Conservation (phyloP, 345 rosid genomes). For the Eucalyptus cloeziana region DNA sequence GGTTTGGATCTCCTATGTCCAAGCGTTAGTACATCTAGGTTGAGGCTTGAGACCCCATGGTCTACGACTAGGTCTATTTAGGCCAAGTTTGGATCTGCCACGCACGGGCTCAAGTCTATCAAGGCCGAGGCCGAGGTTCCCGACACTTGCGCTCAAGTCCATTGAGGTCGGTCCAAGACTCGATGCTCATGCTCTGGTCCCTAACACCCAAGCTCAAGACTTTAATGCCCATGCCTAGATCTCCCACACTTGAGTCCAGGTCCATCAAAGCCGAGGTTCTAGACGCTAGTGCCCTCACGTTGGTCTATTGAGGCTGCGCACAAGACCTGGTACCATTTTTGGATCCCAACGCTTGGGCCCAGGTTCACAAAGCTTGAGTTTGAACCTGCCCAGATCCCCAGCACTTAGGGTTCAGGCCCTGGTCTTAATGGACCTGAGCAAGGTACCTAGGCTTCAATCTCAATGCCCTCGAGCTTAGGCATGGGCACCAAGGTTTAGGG, state of each 20-base stretch:
- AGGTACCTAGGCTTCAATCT: not conserved
- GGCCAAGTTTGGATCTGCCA: not conserved
- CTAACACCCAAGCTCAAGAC: not conserved
- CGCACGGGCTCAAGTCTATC: not conserved
- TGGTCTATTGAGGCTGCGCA: not conserved
- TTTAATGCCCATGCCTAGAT: not conserved
- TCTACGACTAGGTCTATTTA: fast-evolving
- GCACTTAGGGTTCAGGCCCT: fast-evolving
- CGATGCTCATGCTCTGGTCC: not conserved
- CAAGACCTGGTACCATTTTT: fast-evolving
- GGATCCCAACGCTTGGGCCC: not conserved
- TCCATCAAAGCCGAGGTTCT: not conserved
- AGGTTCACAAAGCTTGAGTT: not conserved
- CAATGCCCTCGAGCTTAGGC: not conserved
- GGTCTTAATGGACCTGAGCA: not conserved
- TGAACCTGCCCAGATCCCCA: not conserved
- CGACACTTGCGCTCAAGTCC: fast-evolving
- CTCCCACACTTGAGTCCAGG: not conserved
- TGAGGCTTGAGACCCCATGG: not conserved
- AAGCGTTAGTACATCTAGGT: no score
- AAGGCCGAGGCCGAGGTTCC: not conserved
- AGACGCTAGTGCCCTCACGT: not conserved
- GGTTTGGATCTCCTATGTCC: no score
- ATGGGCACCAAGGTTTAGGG: not conserved
- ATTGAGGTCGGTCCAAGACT: not conserved